Conservation (phyloP, 1,284 basidiomycete genomes). For the Takashimella koratensis region DNA sequence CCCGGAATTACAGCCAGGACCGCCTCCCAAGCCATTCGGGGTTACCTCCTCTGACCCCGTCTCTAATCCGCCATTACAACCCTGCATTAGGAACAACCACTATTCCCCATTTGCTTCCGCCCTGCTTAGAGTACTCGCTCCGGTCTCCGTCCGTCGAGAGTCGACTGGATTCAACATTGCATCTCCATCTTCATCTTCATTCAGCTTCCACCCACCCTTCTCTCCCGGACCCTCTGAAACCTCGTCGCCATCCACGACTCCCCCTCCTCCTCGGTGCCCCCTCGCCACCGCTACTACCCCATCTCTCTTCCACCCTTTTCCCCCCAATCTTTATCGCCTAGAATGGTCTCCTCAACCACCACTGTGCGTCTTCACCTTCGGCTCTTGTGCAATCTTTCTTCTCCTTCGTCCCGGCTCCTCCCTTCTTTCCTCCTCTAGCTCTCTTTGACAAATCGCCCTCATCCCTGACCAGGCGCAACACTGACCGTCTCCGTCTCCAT, state of each 20-base stretch:
- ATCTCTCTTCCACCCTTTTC: slow-evolving; percentile 5
- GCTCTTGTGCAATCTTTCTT: too few species aligned
- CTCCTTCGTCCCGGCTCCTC: too few species aligned
- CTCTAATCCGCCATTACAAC: too few species aligned
- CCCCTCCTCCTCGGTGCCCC: background rate
- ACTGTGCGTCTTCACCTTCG: slow-evolving; percentile 42
- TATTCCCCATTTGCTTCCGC: background rate
- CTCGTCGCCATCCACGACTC: background rate
- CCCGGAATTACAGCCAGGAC: background rate
- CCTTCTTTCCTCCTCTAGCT: too few species aligned
- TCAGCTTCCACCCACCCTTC: background rate
- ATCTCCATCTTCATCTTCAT: background rate
- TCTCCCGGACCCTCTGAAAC: background rate
- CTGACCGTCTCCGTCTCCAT: too few species aligned
- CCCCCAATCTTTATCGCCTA: slow-evolving; percentile 4
- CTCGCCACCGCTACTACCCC: slow-evolving; percentile 1
- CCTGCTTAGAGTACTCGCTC: too few species aligned
- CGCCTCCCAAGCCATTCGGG: background rate
- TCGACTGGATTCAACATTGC: too few species aligned
- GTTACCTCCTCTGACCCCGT: too few species aligned
- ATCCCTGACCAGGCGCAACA: too few species aligned
- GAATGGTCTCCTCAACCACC: slow-evolving; percentile 46
- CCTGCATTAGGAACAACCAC: background rate
- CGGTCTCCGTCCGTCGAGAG: background rate
- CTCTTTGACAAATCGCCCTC: too few species aligned